These are phyloP conservation scores for Heliamphora exappendiculata DNA, from an alignment of 148 eudicot genomes.

Conservation along the genomic window DNA sequence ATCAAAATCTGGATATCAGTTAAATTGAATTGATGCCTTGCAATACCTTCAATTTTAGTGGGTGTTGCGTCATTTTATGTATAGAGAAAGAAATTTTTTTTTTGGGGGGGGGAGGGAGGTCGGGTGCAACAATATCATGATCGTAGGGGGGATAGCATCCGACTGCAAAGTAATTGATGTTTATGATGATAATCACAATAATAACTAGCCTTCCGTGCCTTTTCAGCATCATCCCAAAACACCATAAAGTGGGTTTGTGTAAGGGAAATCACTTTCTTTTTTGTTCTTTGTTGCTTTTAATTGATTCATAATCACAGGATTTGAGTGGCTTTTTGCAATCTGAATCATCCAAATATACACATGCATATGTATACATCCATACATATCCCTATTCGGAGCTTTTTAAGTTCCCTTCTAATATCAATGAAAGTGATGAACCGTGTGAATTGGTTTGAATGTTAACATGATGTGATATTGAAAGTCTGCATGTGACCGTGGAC, in stretches of 20 bases:
- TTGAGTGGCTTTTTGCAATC: background rate
- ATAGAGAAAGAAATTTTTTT: too few species aligned
- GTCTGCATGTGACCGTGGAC: background rate
- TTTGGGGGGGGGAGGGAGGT: too few species aligned
- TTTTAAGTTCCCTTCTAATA: background rate
- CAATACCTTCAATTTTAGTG: too few species aligned
- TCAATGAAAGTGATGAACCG: background rate
- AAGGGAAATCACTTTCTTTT: background rate
- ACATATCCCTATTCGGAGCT: background rate
- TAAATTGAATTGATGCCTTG: background rate
- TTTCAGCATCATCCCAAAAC: background rate
- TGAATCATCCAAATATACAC: background rate
- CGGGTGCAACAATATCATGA: too few species aligned
- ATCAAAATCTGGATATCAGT: background rate
- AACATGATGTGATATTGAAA: background rate
- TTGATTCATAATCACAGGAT: background rate
- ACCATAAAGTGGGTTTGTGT: background rate
- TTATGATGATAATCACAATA: background rate
- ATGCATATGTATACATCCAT: background rate
- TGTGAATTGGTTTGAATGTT: background rate
- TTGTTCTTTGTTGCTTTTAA: background rate
- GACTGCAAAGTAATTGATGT: too few species aligned
- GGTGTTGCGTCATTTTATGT: background rate
- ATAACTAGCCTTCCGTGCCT: background rate
- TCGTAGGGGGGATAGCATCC: too few species aligned